Evolutionary conservation across 805 yeast genomes (phyloP), one percentile per base, ranked within the genome.

Genomic region (Metschnikowia lochheadii): DNA sequence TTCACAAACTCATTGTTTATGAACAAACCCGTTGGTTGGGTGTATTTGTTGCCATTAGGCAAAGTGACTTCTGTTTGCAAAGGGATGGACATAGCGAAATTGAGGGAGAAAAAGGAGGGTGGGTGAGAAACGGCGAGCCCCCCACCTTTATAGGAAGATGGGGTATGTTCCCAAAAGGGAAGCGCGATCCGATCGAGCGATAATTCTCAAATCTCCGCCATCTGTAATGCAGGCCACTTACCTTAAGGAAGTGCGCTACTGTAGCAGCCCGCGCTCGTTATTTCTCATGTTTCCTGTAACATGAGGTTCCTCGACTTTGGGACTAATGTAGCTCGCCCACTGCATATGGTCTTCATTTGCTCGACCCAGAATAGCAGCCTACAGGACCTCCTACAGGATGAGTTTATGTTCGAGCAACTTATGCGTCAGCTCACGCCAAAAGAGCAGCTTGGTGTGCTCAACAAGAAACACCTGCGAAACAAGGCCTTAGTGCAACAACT

Each of bases 1-100:
- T 56, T 52, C 49, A 58, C 52, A 36, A 58, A 58, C 62, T 80
- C 79, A 57, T 81, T 81, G 65, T 80, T 74, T 60, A 81, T 80
- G 64, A 80, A 83, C 53, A 83, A 68, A 6, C 88, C 89, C n/a
- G 81, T 52, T 36, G 87, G 88, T 58, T 81, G 85, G 23, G 65
- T 57, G 63, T 70, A 78, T 44, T 71, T 73, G 44, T 63, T 58
- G 46, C 85, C 85, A 38, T 73, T 75, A 18, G 85, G 84, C 56
- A 73, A 66, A 31, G 75, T 68, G 46, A 75, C 67, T 44, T 69
- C 70, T 61, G 64, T 62, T 56, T 60, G 62, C 57, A 72, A 69
- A 26, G 75, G 73, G 39, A 68, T 60, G 18, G 73, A 61, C 74
- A 69, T 70, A 23, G 33, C 35, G 51, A 26, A 11, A n/a, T 39